These are phyloP conservation scores for Saturnispora mendoncae DNA, from an alignment of 805 yeast genomes.

Conservation along the genomic window DNA sequence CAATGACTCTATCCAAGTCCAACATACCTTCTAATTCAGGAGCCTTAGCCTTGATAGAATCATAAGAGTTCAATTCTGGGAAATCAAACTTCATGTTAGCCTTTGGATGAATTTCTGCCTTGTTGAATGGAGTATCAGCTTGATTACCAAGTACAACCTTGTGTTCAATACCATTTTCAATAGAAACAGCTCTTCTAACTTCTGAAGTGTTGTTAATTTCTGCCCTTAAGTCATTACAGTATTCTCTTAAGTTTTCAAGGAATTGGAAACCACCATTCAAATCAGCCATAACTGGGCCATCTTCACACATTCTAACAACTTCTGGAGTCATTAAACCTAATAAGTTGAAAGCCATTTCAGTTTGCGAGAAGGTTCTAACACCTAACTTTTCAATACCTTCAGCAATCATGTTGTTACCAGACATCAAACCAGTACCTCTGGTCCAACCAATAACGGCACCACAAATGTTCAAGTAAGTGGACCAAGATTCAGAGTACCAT, in stretches of 20 bases:
- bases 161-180: constrained; percentile 86
- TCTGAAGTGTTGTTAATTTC: constrained; percentile 77
- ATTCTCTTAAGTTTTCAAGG: constrained; percentile 83
- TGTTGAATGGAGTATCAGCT: constrained; percentile 78
- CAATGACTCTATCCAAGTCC: constrained; percentile 86
- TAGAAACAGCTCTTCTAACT: constrained; percentile 88
- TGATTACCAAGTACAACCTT: constrained; percentile 76
- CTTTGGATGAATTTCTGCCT: constrained; percentile 79
- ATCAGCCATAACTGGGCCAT: constrained; percentile 93
- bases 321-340: constrained; percentile 88
- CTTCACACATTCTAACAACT: constrained; percentile 79
- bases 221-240: constrained; percentile 69
- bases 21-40: constrained; percentile 82
- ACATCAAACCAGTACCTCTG: constrained; percentile 99
- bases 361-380: constrained; percentile 96
- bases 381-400: constrained; percentile 95
- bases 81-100: constrained; percentile 90
- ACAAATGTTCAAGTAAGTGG: constrained; percentile 83
- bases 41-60: constrained; percentile 57
- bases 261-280: constrained; percentile 97
- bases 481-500: constrained; percentile 98
- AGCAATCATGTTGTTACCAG: constrained; percentile 93
- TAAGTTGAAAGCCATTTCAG: constrained; percentile 98
- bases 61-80: constrained; percentile 78
- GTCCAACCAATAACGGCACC: constrained; percentile 99